Percentiles rank a stretch among this genome's conserved stretches.
Conservation (phyloP, 75 land plant genomes). For the Pseudotsuga menziesii region DNA sequence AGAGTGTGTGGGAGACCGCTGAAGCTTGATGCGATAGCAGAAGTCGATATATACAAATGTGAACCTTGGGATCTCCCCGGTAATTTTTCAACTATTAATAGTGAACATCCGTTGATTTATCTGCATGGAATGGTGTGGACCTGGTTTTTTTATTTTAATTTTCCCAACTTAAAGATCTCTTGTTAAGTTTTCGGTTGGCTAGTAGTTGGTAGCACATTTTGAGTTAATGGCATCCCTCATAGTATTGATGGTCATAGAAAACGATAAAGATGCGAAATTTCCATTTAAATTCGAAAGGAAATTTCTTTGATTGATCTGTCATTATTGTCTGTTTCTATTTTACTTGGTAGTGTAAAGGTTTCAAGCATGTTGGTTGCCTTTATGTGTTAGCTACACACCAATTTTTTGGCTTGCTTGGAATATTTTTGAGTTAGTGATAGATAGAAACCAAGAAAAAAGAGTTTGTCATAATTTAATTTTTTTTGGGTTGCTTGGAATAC, state of each 20-base stretch:
- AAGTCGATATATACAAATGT: constrained; percentile 42
- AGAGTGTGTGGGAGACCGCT: constrained; percentile 19
- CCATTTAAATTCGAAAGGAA: not conserved
- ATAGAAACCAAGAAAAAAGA: too few species aligned
- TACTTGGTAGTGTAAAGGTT: not conserved
- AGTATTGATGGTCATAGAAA: not conserved
- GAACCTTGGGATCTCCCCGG: constrained; percentile 51
- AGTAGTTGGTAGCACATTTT: not conserved
- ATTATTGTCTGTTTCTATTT: not conserved
- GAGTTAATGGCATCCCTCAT: not conserved
- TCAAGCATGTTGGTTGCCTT: too few species aligned
- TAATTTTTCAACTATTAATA: constrained; percentile 9
- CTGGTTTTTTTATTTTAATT: not conserved
- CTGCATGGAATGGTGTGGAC: not conserved
- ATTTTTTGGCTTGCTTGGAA: too few species aligned
- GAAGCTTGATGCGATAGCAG: constrained; percentile 24
- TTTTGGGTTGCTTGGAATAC: too few species aligned
- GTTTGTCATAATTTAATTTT: too few species aligned
- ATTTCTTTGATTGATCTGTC: not conserved
- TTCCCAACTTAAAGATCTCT: not conserved
- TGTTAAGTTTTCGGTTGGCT: too few species aligned
- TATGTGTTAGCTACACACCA: too few species aligned
- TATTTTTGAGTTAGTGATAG: too few species aligned
- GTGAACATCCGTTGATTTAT: not conserved
- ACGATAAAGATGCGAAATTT: not conserved